Conservation (phyloP, 495 filamentous ascomycete genomes). For the Penicillium herquei region DNA sequence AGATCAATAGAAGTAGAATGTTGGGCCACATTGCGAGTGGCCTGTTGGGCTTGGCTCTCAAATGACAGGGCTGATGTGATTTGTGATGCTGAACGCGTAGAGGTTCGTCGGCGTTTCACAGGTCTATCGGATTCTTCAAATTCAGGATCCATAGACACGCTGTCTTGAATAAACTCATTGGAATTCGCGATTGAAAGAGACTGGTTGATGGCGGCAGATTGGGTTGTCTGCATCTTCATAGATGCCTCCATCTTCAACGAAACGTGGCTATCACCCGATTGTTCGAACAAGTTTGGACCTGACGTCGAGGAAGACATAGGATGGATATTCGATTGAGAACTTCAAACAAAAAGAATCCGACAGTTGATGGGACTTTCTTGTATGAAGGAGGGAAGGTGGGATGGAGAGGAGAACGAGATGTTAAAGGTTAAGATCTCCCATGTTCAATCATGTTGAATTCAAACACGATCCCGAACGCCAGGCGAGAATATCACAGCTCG, state of each 20-base stretch:
- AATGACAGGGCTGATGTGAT: slow-evolving; percentile 6
- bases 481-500: not conserved
- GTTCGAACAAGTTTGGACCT: not conserved
- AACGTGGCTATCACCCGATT: slow-evolving; percentile 5
- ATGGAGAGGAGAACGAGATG: not conserved
- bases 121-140: slow-evolving; percentile 14
- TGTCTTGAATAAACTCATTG: not conserved
- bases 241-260: slow-evolving; percentile 17
- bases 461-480: not conserved
- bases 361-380: not conserved
- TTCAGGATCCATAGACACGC: not conserved
- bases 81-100: slow-evolving; percentile 6
- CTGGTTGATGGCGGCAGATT: slow-evolving; percentile 15
- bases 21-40: not conserved
- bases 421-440: slow-evolving; percentile 11
- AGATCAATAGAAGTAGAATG: not conserved
- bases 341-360: not conserved
- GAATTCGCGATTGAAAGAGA: slow-evolving; percentile 9
- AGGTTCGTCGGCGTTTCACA: slow-evolving; percentile 18
- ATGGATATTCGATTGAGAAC: not conserved
- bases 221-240: slow-evolving; percentile 12
- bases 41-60: not conserved
- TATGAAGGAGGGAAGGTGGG: not conserved
- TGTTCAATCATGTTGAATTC: slow-evolving; percentile 5
- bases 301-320: not conserved